phyloP scores from a whole-genome alignment of 345 rosid genomes.

The Durio zibethinus region DNA sequence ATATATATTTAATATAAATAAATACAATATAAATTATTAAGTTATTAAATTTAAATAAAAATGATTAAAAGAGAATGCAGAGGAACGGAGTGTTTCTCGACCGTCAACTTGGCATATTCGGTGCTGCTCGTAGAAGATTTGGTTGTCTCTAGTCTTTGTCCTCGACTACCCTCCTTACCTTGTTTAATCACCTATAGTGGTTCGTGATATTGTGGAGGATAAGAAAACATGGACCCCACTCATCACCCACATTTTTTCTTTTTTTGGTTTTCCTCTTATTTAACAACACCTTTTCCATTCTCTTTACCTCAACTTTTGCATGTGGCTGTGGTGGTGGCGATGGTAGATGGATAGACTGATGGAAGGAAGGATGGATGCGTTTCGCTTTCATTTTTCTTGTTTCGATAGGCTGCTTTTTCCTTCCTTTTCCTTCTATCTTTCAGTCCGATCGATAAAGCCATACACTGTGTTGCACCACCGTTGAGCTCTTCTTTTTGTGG shows the following conservation, averaged over 20 bases:
- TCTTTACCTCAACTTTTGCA: conserved; percentile 24
- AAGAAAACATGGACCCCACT: conserved; percentile 27
- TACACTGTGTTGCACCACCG: not conserved
- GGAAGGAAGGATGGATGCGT: not conserved
- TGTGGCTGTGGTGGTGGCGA: conserved; percentile 29
- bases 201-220: conserved; percentile 27
- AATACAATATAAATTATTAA: too few species aligned
- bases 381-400: not conserved
- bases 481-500: not conserved
- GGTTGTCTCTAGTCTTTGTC: conserved; percentile 20
- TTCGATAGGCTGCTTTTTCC: not conserved
- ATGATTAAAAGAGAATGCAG: conserved; percentile 28
- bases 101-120: conserved; percentile 57
- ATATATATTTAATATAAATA: too few species aligned
- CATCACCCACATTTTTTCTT: not conserved
- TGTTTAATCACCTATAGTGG: conserved; percentile 9
- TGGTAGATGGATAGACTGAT: not conserved
- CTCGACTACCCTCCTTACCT: not conserved
- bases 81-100: conserved; percentile 27
- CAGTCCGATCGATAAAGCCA: not conserved
- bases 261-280: not conserved
- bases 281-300: too few species aligned
- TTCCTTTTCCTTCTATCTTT: not conserved
- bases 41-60: too few species aligned
- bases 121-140: conserved; percentile 20